phyloP scores from a whole-genome alignment of 1,284 basidiomycete genomes.

The Austroboletus novae-zelandiae region DNA sequence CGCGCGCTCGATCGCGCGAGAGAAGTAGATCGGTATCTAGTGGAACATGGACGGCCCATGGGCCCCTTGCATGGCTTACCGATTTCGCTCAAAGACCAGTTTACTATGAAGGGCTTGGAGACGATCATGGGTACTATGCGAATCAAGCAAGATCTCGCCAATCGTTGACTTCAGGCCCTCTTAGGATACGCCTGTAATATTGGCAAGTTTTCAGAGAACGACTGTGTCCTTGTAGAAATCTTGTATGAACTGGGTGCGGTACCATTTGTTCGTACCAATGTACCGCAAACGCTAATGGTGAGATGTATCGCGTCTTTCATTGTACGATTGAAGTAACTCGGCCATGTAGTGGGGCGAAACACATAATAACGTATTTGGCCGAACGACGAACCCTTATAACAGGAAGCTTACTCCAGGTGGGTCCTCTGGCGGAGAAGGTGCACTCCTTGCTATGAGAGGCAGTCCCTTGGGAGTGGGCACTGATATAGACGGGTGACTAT shows the following conservation, averaged over 20 bases:
- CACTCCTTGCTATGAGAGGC: constrained; percentile 57
- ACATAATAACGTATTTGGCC: constrained; percentile 64
- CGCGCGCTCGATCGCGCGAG: constrained; percentile 55
- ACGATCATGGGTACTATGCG: constrained; percentile 46
- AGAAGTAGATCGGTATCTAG: constrained; percentile 54
- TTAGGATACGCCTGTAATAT: constrained; percentile 63
- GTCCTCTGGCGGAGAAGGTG: constrained; percentile 67
- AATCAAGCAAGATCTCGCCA: not conserved
- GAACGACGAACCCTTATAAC: constrained; percentile 67
- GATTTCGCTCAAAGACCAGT: constrained; percentile 62
- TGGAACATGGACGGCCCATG: constrained; percentile 18
- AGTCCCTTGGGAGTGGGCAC: constrained; percentile 67
- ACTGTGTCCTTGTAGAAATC: constrained; percentile 59
- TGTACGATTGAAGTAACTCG: not conserved
- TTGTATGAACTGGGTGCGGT: constrained; percentile 63
- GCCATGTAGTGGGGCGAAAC: constrained; percentile 58
- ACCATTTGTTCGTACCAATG: constrained; percentile 70
- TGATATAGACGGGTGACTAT: constrained; percentile 60
- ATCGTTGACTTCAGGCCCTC: not conserved
- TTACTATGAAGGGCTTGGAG: constrained; percentile 52
- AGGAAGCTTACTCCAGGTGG: constrained; percentile 54
- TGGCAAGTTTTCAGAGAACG: constrained; percentile 49
- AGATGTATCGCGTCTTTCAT: constrained; percentile 1
- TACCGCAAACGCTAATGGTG: constrained; percentile 69
- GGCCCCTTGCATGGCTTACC: constrained; percentile 64